phyloP scores from a whole-genome alignment of 495 filamentous ascomycete genomes.

The Xylaria nigripes region DNA sequence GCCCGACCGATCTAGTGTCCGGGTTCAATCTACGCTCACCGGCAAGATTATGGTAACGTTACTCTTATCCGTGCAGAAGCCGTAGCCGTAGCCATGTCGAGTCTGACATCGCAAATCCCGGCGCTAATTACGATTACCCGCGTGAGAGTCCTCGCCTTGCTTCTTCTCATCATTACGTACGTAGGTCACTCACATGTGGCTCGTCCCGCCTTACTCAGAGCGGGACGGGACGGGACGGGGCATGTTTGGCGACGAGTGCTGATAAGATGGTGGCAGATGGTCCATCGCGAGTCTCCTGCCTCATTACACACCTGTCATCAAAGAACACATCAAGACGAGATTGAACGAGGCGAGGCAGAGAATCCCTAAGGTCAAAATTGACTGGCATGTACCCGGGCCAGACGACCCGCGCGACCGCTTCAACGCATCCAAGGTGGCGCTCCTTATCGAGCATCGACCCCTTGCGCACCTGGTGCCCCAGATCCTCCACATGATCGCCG shows the following conservation, averaged over 20 bases:
- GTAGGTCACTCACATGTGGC: not conserved
- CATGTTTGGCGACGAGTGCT: not conserved
- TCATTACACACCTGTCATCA: slow-evolving; percentile 31
- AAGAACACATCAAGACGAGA: slow-evolving; percentile 25
- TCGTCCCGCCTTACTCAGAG: not conserved
- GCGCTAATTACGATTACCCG: not conserved
- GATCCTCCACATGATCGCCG: slow-evolving; percentile 42
- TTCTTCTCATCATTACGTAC: slow-evolving; percentile 5
- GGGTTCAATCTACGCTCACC: not conserved
- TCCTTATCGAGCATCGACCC: slow-evolving; percentile 42
- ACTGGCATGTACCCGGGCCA: slow-evolving; percentile 24
- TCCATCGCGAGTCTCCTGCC: slow-evolving; percentile 33
- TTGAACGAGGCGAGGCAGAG: slow-evolving; percentile 31
- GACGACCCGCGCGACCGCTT: slow-evolving; percentile 28
- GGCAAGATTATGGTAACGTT: slow-evolving; percentile 8
- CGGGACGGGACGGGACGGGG: not conserved
- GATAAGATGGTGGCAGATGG: slow-evolving; percentile 26
- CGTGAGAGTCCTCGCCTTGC: not conserved
- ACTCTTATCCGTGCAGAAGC: slow-evolving; percentile 1
- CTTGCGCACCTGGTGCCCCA: slow-evolving; percentile 37
- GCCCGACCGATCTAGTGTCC: slow-evolving; percentile 4
- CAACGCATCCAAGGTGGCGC: slow-evolving; percentile 41
- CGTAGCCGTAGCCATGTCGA: not conserved
- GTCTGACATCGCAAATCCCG: not conserved
- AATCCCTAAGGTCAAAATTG: slow-evolving; percentile 34